These are phyloP conservation scores for Saccharum spontaneum DNA, from an alignment of 176 grass and related monocot species.

Conservation along the genomic window DNA sequence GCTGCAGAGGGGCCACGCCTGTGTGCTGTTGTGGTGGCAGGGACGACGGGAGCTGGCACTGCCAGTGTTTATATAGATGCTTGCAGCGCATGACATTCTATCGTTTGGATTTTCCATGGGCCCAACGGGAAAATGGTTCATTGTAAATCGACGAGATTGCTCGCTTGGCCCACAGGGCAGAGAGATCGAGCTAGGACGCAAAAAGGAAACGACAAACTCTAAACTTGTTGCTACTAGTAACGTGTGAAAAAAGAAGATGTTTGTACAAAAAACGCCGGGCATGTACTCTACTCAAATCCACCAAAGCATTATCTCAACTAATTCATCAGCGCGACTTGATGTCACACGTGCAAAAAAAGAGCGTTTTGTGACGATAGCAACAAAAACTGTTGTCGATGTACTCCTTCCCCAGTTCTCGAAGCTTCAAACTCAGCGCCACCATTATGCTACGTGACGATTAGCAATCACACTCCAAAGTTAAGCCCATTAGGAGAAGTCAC, in stretches of 20 bases:
- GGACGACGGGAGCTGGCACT: background rate
- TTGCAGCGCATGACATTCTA: background rate
- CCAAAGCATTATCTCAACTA: background rate
- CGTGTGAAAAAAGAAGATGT: background rate
- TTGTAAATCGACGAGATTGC: background rate
- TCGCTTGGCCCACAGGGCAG: slow-evolving; percentile 14
- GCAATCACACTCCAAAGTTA: too few species aligned
- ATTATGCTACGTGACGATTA: background rate
- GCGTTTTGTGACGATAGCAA: background rate
- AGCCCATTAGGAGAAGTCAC: background rate
- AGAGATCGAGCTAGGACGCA: slow-evolving; percentile 8
- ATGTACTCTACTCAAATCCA: background rate
- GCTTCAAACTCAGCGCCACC: background rate
- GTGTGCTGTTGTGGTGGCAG: slow-evolving; percentile 14
- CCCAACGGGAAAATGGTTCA: background rate
- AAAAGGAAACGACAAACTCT: background rate
- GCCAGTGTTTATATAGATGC: slow-evolving; percentile 32
- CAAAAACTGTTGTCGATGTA: background rate
- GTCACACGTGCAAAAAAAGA: background rate
- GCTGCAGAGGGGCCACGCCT: slow-evolving; percentile 19
- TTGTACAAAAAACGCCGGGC: background rate
- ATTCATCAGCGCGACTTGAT: background rate
- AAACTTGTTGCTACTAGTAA: background rate
- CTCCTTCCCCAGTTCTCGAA: too few species aligned
- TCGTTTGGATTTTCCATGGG: slow-evolving; percentile 27